Evolutionary conservation across 2,329 filamentous ascomycete species (phyloP), one percentile per base, ranked within the genome.

Genomic region (Aspergillus tamarii): DNA sequence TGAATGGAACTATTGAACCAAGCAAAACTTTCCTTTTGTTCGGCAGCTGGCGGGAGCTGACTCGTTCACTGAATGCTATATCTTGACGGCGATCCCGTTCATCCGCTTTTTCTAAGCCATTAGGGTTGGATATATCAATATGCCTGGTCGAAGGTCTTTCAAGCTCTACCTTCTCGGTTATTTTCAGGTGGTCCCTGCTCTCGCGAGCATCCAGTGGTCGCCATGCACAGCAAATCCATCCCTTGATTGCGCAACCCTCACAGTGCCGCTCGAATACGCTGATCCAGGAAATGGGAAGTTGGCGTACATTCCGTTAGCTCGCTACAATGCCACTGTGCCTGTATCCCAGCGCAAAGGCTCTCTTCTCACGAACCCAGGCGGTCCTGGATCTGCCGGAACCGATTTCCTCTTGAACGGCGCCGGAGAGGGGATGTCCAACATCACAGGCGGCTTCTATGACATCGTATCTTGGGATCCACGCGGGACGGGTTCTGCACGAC

Each of bases 381-480:
- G 46, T 2, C 46, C 46, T 16, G 46, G 46, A 3, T 26, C 46
- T 9, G 23, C 46, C 8, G 46, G 46, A 12, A 50, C 46, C 14
- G 26, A 26, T 9, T 50, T 50, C 16, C 23, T 50, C 7, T 19
- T 50, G 26, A 50, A 50, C 26, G 46, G 46, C 23, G 46, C 46
- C 1, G 46, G 46, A 4, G 26, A 30, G 8, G 46, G 46, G 4
- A 50, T 50, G 2, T n/a, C 26, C 6, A 50, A 50, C 21, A 50
- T 50, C 10, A 50, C 46, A 19, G 56, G 56, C 12, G 61, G 61
- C 1, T 43, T 45, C 7, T 63, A 63, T 11, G 61, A 63, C n/a
- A 56, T 63, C 1, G 32, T 60, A 7, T 54, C 48, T 2, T 63
- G 61, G 61, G 61, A 63, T 16, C 61, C 61, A n/a, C 61, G 61